Conservation (phyloP, 495 filamentous ascomycete genomes). For the Cairneyella variabilis region DNA sequence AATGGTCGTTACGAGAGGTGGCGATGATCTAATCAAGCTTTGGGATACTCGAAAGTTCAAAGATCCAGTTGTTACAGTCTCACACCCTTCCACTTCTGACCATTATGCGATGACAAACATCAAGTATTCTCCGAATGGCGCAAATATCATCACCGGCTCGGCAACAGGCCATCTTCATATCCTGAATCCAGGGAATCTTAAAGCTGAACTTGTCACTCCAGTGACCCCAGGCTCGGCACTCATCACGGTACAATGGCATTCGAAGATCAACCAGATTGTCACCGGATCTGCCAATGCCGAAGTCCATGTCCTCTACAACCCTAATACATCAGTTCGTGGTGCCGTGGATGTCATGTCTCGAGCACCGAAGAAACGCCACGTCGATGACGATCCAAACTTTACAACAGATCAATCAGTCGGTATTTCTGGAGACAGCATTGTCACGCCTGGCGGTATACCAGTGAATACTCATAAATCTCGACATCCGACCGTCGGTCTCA, state of each 20-base stretch:
- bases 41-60: constrained; percentile 99
- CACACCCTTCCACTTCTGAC: constrained; percentile 76
- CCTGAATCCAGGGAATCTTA: constrained; percentile 84
- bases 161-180: constrained; percentile 85
- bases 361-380: constrained; percentile 88
- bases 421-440: constrained; percentile 76
- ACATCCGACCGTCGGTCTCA: constrained; percentile 67
- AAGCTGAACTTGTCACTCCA: constrained; percentile 76
- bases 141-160: constrained; percentile 85
- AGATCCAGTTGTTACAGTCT: constrained; percentile 70
- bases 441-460: constrained; percentile 57
- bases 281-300: constrained; percentile 89
- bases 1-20: constrained; percentile 82
- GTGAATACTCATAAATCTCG: constrained; percentile 45
- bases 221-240: constrained; percentile 80
- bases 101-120: constrained; percentile 84
- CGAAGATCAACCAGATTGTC: constrained; percentile 92
- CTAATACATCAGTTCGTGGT: constrained; percentile 71
- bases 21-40: constrained; percentile 77
- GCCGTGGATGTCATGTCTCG: constrained; percentile 88
- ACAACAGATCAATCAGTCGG: constrained; percentile 78
- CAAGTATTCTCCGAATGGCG: constrained; percentile 76
- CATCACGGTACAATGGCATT: constrained; percentile 85
- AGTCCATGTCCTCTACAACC: constrained; percentile 87
- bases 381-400: constrained; percentile 84